Evolutionary conservation across 2,329 filamentous ascomycete species (phyloP), one percentile per base, ranked within the genome.

Genomic region (Aspergillus arachidicola): DNA sequence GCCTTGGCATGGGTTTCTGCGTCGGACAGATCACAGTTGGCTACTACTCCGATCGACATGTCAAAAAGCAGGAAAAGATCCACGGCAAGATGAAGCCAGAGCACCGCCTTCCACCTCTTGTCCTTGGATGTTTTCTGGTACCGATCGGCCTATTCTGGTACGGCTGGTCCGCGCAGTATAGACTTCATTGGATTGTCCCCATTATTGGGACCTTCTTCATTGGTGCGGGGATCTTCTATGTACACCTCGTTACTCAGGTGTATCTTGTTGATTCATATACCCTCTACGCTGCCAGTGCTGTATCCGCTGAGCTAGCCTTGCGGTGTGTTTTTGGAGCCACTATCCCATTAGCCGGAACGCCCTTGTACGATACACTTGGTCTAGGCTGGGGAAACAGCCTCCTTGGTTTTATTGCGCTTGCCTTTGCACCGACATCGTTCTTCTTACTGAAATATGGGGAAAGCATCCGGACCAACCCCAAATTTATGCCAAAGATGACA

Each of bases 51-150:
- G 60, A 63, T 34, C 46, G 63, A 10, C 60, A 65, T 45, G 48
- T 66, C 51, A 59, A 59, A n/a, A 56, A 54, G 28, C 62, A 64
- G 34, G 60, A 65, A 28, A 57, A 56, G 53, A 43, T 58, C 6
- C 43, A 61, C n/a, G 63, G 65, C 9, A 48, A 59, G 36, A 65
- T 65, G 59, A 77, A 75, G 73, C 82, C 84, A 0, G 84, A 87
- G 62, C 78, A 76, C 64, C 79, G 86, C 62, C 73, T 89, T 0
- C 80, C 82, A 0, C 79, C 83, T 0, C 79, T 88, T 48, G 78
- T 84, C 5, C 74, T 81, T 12, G 84, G 83, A 4, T 83, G 83
- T 4, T 55, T 83, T 2, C 61, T 86, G 19, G 81, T 89, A 2
- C 86, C 71, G 1, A 61, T 61, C 9, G 70, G 70, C 0, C 53